phyloP scores from a whole-genome alignment of 352 stramenopile genomes.

The Pythium monospermum region DNA sequence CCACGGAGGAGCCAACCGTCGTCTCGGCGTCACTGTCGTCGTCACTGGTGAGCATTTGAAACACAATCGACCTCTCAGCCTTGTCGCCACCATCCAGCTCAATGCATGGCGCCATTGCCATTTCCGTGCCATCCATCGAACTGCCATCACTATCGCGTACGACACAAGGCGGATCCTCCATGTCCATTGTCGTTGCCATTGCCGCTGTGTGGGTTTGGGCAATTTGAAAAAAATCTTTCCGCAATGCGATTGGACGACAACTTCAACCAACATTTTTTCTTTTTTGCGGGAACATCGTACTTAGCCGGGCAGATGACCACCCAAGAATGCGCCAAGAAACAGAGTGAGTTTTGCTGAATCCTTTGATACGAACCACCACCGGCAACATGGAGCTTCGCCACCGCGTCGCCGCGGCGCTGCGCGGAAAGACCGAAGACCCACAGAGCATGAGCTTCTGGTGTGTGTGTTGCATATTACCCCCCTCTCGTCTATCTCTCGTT shows the following conservation, averaged over 20 bases:
- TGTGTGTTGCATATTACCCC: not conserved
- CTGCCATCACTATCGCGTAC: too few species aligned
- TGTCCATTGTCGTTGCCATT: too few species aligned
- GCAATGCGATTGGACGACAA: constrained; percentile 11
- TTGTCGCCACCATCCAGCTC: too few species aligned
- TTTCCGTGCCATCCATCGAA: too few species aligned
- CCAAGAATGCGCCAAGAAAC: too few species aligned
- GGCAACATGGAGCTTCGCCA: constrained; percentile 42
- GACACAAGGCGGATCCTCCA: too few species aligned
- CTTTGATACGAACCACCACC: too few species aligned
- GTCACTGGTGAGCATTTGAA: constrained; percentile 17
- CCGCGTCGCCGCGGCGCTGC: constrained; percentile 26
- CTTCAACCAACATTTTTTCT: constrained; percentile 12
- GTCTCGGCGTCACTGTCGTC: constrained; percentile 25
- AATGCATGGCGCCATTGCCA: too few species aligned
- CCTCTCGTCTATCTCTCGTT: not conserved
- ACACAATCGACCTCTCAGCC: constrained; percentile 3
- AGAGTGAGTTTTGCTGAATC: too few species aligned
- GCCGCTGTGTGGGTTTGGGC: too few species aligned
- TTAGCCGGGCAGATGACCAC: constrained; percentile 1
- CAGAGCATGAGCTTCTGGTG: constrained; percentile 58
- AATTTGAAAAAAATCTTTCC: constrained; percentile 20
- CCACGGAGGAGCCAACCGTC: constrained; percentile 29
- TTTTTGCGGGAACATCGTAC: constrained; percentile 8
- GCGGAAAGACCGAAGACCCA: constrained; percentile 29